Evolutionary conservation across 352 stramenopile species (phyloP), one percentile per base, ranked within the genome.

Genomic region (Globisporangium barbulae): DNA sequence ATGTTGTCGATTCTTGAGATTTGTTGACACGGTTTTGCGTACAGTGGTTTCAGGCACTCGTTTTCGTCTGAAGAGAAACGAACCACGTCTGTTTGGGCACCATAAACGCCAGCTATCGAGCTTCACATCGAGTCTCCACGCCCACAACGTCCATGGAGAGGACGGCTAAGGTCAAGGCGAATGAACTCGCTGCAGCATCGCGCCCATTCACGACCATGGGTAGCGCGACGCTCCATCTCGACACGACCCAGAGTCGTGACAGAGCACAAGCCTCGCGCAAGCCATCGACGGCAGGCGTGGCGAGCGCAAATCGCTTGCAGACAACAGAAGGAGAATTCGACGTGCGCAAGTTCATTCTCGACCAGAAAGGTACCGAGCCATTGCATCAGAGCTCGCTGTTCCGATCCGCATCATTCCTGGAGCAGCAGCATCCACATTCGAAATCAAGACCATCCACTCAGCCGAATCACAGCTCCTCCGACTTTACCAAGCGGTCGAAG

Each of bases 351-450:
- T 89, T 91, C 45, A 59, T 91, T 3, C 53, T 90, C 3, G 68
- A 90, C 37, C 81, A 93, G 61, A 90, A 90, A 41, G 60, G 57
- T 12, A 52, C 67, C 0, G 76, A 81, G 42, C 72, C 78, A 17
- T 69, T 89, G 1, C 77, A 90, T 56, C 77, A 85, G 52, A 88
- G 72, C 41, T 65, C 78, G 1, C 61, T 93, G 17, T 93, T 93
- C 48, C 81, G 82, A 22, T 66, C 65, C 4, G 70, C 71, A 0
- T 64, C 55, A 25, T 70, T 79, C 25, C 50, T 72, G 10, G 56
- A 66, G 35, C n/a, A 53, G 58, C 25, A 54, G 63, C 15, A 61
- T 39, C 44, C 44, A 35, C 33, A 44, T 25, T 8, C 21, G 15
- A 63, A 41, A 15, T 22, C 44, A 21, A 54, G 25, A 49, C 42